Evolutionary conservation across 495 filamentous ascomycete genomes (phyloP).

Genomic region (Venustampulla echinocandica): DNA sequence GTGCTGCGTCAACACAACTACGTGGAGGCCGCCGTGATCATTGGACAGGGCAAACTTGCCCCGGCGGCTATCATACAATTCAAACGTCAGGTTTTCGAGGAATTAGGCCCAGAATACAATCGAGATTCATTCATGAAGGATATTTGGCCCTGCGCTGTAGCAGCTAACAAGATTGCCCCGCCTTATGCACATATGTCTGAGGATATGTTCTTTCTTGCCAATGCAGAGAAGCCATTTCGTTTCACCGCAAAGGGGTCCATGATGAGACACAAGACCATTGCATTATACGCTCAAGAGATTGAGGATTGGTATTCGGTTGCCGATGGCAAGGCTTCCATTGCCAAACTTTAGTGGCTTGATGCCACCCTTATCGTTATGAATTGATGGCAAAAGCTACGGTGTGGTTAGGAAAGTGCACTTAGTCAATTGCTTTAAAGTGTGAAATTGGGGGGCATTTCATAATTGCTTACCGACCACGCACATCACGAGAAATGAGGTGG

Average conservation of each 20-base stretch:
- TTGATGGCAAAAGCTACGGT: no score
- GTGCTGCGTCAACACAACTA: constrained; percentile 19
- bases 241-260: not conserved
- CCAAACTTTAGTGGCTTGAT: no score
- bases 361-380: no score
- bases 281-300: not conserved
- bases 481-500: no score
- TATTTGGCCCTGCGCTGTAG: not conserved
- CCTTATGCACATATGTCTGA: not conserved
- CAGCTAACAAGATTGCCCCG: not conserved
- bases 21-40: not conserved
- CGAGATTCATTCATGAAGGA: not conserved
- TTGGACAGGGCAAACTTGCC: not conserved
- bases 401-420: no score
- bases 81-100: not conserved
- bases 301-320: not conserved
- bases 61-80: not conserved
- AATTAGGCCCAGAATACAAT: no score
- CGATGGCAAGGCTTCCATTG: no score
- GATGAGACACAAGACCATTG: not conserved
- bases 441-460: no score
- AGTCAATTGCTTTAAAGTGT: no score
- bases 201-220: not conserved
- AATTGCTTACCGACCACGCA: no score
- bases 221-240: not conserved